Evolutionary conservation across 1,139 yeast genomes (phyloP), one percentile per base, ranked within the genome.

Genomic region (Pneumocystis oryctolagi): DNA sequence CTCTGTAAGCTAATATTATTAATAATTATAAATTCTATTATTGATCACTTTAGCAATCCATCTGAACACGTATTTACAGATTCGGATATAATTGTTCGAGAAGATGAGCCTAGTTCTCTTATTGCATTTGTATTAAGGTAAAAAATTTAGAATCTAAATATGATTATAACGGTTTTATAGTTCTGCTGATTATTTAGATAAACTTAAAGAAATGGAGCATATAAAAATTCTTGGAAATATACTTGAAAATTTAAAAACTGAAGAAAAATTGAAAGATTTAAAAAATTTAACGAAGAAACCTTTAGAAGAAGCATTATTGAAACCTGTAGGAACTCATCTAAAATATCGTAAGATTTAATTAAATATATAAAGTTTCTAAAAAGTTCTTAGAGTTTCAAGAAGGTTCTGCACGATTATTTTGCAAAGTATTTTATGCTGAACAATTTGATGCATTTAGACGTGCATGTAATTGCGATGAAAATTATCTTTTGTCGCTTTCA

Each of bases 51-150:
- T 30, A 57, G 59, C 30, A 39, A 80, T 30, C 78, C 87, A 0
- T 81, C 85, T 0, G 97, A 94, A 70, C 98, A 94, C 72, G 83
- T 94, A 5, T 92, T 92, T 77, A 89, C 89, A 9, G 97, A 94
- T 71, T 87, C 95, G 5, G 90, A 89, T 72, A 95, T 94, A 20
- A 86, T 94, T 66, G 95, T 92, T 5, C 78, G 98, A 62, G 99
- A 94, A 71, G 97, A 89, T 73, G 99, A 94, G 72, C 98, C 98
- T 6, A 87, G 95, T 71, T 90, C 97, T 0, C 75, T 94, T 66
- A 89, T 92, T 67, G 95, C 98, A 0, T 90, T 92, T 71, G 90
- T 97, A 72, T 76, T 94, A 66, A 47, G 55, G 55, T 25, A 8
- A 6, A 12, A 60, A 18, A 8, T 9, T 57, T 31, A 16, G 16